phyloP scores from a whole-genome alignment of 441 rosid species.

The Populus tomentosa region DNA sequence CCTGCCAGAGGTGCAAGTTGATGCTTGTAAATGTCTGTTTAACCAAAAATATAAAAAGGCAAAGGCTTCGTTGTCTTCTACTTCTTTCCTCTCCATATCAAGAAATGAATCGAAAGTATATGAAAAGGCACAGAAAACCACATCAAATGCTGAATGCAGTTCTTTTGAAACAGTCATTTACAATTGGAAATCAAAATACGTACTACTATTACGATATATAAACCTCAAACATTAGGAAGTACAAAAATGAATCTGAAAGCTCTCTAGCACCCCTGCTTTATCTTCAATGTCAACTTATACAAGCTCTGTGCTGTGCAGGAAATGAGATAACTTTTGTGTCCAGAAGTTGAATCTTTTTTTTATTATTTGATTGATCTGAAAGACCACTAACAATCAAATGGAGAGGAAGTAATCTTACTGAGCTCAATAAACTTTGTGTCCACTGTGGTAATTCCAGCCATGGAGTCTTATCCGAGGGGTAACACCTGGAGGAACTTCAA shows the following conservation, averaged over 20 bases:
- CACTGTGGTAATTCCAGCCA: constrained; percentile 76
- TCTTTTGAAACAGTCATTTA: not conserved
- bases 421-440: constrained; percentile 35
- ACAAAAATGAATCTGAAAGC: not conserved
- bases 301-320: not conserved
- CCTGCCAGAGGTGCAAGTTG: no score
- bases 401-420: not conserved
- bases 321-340: not conserved
- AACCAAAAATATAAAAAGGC: not conserved
- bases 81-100: not conserved
- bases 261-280: not conserved
- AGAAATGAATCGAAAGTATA: not conserved
- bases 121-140: not conserved
- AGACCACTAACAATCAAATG: not conserved
- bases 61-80: not conserved
- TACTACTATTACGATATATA: not conserved
- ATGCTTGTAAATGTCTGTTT: not conserved
- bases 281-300: not conserved
- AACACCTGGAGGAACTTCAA: constrained; percentile 61
- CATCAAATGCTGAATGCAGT: not conserved
- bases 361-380: not conserved
- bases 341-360: not conserved
- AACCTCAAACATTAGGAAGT: not conserved
- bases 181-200: not conserved
- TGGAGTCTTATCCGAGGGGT: constrained; percentile 60